These are phyloP conservation scores for Aspergillus affinis DNA, from an alignment of 495 filamentous ascomycete species.

Conservation along the genomic window DNA sequence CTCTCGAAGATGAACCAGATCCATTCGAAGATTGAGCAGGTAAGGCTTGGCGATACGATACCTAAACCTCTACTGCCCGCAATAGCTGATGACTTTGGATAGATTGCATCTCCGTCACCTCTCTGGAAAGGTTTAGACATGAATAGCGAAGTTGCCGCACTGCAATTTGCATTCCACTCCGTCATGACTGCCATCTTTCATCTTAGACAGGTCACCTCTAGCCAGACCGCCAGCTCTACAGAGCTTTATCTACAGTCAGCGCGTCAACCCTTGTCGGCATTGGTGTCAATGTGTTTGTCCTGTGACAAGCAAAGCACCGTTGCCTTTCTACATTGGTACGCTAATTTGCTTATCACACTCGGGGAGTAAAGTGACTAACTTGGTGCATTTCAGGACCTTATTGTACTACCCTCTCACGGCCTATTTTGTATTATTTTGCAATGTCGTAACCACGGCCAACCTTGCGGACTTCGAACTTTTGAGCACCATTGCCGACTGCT, in stretches of 20 bases:
- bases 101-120: constrained; percentile 16
- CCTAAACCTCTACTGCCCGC: background rate
- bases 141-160: constrained; percentile 20
- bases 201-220: constrained; percentile 10
- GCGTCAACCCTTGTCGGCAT: constrained; percentile 19
- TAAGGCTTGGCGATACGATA: constrained; percentile 1
- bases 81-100: background rate
- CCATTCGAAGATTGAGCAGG: constrained; percentile 15
- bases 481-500: constrained; percentile 15
- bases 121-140: constrained; percentile 24
- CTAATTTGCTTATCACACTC: background rate
- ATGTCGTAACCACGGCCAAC: constrained; percentile 19
- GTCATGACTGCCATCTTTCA: constrained; percentile 22
- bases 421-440: constrained; percentile 23
- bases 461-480: constrained; percentile 23
- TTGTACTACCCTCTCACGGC: constrained; percentile 23
- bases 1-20: constrained; percentile 21
- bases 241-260: constrained; percentile 22
- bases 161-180: constrained; percentile 25
- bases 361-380: background rate
- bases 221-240: constrained; percentile 2
- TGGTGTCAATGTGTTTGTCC: constrained; percentile 22
- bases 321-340: constrained; percentile 23
- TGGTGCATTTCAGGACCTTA: constrained; percentile 16
- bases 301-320: constrained; percentile 19